A percentile compares a stretch with the other conserved stretches of the same genome.
phyloP scores from a whole-genome alignment of 768 basidiomycete species.

The Amanita exitialis region DNA sequence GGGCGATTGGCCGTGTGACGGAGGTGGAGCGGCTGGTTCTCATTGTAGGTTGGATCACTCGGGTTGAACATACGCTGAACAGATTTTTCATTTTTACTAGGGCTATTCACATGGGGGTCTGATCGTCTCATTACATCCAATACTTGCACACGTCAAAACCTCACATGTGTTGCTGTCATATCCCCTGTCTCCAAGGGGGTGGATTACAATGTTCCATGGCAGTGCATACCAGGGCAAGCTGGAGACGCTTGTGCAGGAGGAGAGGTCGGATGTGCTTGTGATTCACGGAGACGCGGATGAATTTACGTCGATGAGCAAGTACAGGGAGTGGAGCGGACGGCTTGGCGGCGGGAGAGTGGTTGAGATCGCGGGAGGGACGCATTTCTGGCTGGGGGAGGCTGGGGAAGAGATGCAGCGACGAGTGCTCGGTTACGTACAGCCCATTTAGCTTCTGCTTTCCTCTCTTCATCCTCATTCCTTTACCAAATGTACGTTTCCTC shows the following conservation, averaged over 20 bases:
- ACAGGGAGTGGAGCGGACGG: slow-evolving; percentile 40
- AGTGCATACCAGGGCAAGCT: slow-evolving; percentile 43
- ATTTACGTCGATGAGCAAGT: slow-evolving; percentile 49
- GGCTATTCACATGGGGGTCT: slow-evolving; percentile 80
- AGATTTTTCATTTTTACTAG: slow-evolving; percentile 20
- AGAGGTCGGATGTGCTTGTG: slow-evolving; percentile 43
- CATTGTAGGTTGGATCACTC: slow-evolving; percentile 39
- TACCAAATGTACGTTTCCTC: neutral
- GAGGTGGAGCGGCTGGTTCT: slow-evolving; percentile 44
- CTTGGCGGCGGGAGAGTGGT: slow-evolving; percentile 17
- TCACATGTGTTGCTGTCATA: slow-evolving; percentile 70
- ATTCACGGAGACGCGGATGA: slow-evolving; percentile 64
- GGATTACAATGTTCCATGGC: slow-evolving; percentile 62
- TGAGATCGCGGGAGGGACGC: slow-evolving; percentile 40
- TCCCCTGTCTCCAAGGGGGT: slow-evolving; percentile 55
- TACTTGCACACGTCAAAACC: slow-evolving; percentile 39
- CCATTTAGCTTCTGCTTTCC: neutral
- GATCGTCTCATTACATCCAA: slow-evolving; percentile 56
- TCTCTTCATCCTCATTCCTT: neutral
- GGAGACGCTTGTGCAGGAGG: slow-evolving; percentile 34
- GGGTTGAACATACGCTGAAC: neutral
- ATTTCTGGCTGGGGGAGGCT: slow-evolving; percentile 52
- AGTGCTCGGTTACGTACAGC: slow-evolving; percentile 12
- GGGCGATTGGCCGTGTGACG: slow-evolving; percentile 34
- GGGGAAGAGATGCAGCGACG: slow-evolving; percentile 17